Evolutionary conservation across 805 yeast genomes (phyloP), one percentile per base, ranked within the genome.

Genomic region (Sugiyamaella boreocaroliniensis): DNA sequence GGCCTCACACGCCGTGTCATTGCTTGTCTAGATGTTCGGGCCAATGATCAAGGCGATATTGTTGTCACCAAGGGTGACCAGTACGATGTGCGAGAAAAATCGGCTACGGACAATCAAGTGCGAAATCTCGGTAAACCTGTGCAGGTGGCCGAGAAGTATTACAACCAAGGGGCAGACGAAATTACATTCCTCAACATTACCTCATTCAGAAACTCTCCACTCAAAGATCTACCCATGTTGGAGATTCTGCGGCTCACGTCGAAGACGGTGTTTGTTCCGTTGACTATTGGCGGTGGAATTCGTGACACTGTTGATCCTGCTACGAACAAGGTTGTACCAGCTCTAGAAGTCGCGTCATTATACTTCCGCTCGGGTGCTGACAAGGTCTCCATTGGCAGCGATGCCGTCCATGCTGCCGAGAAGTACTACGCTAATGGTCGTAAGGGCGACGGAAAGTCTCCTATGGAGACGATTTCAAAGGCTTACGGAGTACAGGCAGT

Each of bases 41-140:
- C 96, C 6, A 93, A 93, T 66, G 99, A 93, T 64, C 75, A 74
- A 40, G 99, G 99, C 32, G 99, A 93, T 66, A 76, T 93, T 60
- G 99, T 93, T 1, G 99, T 93, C 26, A 93, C 99, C 0, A 93
- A 93, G 70, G 99, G 99, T 53, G 99, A 93, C 65, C 99, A 93
- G 68, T 93, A 93, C 67, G 96, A 93, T 69, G 99, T 93, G 1
- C 81, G 99, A 59, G 97, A 90, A 64, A 83, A 83, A 61, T 64
- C 70, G 11, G 65, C 69, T 4, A 77, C 73, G 2, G 80, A 77
- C 29, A 57, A 57, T 7, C 79, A 80, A 57, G 97, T 93, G 26
- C 80, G 97, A 67, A 93, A 93, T 66, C 74, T 93, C 55, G 99
- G 99, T 15, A 93, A 95, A 68, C 99, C 99, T 1, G 97, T 93